phyloP scores from a whole-genome alignment of 164 flowering plant genomes.

The Nymphaea colorata region DNA sequence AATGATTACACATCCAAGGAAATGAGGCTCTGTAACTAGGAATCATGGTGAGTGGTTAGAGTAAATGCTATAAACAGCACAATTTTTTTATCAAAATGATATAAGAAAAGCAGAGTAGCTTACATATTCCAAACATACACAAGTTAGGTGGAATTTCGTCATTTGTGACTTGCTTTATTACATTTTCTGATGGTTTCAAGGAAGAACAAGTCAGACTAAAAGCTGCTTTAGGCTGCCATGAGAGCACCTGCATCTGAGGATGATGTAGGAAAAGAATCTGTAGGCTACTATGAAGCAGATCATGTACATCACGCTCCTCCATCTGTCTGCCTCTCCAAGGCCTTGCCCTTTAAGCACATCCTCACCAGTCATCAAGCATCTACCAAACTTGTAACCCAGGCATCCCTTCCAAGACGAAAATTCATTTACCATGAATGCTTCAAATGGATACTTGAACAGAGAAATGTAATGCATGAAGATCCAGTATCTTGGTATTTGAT shows the following conservation, averaged over 20 bases:
- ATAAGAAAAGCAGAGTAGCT: background rate
- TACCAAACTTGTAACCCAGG: slow-evolving; percentile 59
- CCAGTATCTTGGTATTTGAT: slow-evolving; percentile 77
- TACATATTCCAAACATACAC: background rate
- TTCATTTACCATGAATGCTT: slow-evolving; percentile 89
- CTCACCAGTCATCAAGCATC: slow-evolving; percentile 55
- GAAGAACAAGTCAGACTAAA: slow-evolving; percentile 7
- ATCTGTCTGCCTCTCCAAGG: slow-evolving; percentile 47
- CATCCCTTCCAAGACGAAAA: slow-evolving; percentile 58
- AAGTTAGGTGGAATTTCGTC: background rate
- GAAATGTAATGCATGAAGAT: slow-evolving; percentile 85
- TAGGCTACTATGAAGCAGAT: slow-evolving; percentile 65
- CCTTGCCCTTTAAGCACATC: slow-evolving; percentile 77
- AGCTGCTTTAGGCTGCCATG: slow-evolving; percentile 23
- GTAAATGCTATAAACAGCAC: too few species aligned
- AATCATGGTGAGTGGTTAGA: too few species aligned
- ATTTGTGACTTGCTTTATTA: background rate
- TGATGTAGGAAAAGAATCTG: slow-evolving; percentile 75
- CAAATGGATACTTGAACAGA: slow-evolving; percentile 90
- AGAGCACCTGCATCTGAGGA: slow-evolving; percentile 76
- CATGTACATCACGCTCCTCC: slow-evolving; percentile 74
- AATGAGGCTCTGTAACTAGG: too few species aligned
- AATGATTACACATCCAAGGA: too few species aligned
- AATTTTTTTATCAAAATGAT: background rate
- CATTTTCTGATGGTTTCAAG: background rate